Conservation (phyloP, 805 yeast genomes). For the Zygosaccharomyces gambellarensis region DNA sequence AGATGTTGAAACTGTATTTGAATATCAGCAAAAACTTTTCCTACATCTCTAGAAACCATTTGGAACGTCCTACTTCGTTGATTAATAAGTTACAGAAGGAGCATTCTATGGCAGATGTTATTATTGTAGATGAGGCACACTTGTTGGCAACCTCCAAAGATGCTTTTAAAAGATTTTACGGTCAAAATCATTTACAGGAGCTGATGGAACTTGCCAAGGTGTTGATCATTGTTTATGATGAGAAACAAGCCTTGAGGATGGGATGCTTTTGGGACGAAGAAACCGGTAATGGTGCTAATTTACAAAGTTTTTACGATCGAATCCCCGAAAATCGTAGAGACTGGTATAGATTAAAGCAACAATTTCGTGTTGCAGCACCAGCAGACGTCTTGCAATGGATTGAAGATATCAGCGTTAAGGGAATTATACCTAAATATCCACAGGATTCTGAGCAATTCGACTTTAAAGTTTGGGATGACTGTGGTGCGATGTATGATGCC, state of each 20-base stretch:
- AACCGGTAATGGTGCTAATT: constrained; percentile 36
- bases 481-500: constrained; percentile 39
- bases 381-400: constrained; percentile 41
- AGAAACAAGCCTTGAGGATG: constrained; percentile 43
- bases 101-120: constrained; percentile 34
- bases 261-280: constrained; percentile 42
- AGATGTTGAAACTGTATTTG: constrained; percentile 42
- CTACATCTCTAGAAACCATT: constrained; percentile 36
- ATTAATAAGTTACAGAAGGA: constrained; percentile 35
- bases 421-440: constrained; percentile 37
- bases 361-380: constrained; percentile 41
- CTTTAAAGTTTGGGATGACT: constrained; percentile 39
- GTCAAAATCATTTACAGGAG: constrained; percentile 42
- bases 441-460: constrained; percentile 26
- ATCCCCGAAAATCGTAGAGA: constrained; percentile 18
- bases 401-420: constrained; percentile 32
- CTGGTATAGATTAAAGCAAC: constrained; percentile 37
- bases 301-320: constrained; percentile 22
- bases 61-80: constrained; percentile 45
- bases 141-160: constrained; percentile 41
- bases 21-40: constrained; percentile 37
- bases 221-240: constrained; percentile 42
- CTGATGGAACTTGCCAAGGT: constrained; percentile 38
- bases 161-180: constrained; percentile 42
- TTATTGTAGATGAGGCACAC: constrained; percentile 46